Conservation (phyloP, 2,329 filamentous ascomycete species). For the Lachnellula willkommii region DNA sequence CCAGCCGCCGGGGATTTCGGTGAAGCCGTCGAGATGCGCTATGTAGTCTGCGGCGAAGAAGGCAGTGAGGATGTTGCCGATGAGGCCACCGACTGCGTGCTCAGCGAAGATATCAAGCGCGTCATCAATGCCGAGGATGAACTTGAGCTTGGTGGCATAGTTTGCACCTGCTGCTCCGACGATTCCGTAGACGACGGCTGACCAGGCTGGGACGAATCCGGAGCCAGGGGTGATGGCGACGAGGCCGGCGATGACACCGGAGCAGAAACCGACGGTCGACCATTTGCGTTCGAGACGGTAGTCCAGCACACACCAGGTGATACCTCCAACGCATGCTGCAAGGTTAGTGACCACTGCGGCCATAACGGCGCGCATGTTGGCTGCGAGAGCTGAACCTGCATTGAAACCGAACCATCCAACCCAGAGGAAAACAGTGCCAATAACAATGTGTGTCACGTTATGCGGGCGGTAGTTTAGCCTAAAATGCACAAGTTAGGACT, state of each 20-base stretch:
- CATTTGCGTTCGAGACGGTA: slow-evolving; percentile 86
- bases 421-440: slow-evolving; percentile 94
- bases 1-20: slow-evolving; percentile 69
- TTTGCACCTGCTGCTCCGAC: slow-evolving; percentile 75
- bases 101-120: slow-evolving; percentile 86
- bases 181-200: slow-evolving; percentile 73
- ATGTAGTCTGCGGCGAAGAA: slow-evolving; percentile 81
- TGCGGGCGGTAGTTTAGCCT: slow-evolving; percentile 86
- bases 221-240: slow-evolving; percentile 87
- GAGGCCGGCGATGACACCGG: slow-evolving; percentile 78
- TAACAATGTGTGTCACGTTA: slow-evolving; percentile 87
- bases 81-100: slow-evolving; percentile 70
- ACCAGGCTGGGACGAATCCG: slow-evolving; percentile 78
- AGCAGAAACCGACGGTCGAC: slow-evolving; percentile 91
- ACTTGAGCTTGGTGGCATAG: slow-evolving; percentile 89
- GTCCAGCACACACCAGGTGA: slow-evolving; percentile 65
- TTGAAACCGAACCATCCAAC: slow-evolving; percentile 97
- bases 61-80: slow-evolving; percentile 73
- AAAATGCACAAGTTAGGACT: background rate
- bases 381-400: slow-evolving; percentile 73
- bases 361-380: slow-evolving; percentile 81
- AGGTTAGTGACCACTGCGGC: slow-evolving; percentile 82
- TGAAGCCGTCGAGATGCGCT: slow-evolving; percentile 68
- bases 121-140: slow-evolving; percentile 73
- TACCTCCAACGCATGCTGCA: slow-evolving; percentile 74